Base-by-base conservation (phyloP, 129 eudicot genomes). In the Cynara cardunculus region DNA sequence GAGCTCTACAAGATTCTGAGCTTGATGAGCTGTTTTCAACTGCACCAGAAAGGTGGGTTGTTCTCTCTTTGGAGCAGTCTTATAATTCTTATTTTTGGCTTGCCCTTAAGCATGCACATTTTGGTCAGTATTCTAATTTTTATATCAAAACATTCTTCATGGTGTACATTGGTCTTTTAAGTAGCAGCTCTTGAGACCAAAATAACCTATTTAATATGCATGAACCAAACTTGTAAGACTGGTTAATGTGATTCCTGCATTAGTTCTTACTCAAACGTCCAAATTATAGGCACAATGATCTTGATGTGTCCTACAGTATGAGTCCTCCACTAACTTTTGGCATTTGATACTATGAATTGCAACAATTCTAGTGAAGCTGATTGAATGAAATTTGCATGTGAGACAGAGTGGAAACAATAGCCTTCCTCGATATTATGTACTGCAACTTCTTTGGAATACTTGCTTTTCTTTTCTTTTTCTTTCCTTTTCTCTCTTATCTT, bases 21-120 rank as follows among this genome's bases (percentile, higher is more conserved):
- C 87, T 95, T 83, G 97, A 92, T 59, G 97, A 95, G 73, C 69
- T 95, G 34, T 95, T 95, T 87, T 92, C 99, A 75, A 92, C 99
- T 80, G 97, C 99, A 82, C 99, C 99, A 76, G 97, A 92, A 83
- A 88, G 97, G 99, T 95, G 32, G 69, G 82, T 25, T 59, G 71
- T 1, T 74, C 72, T 83, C 41, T 80, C 65, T 79, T 67, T 39
- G 39, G 66, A 46, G 75, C 78, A 53, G 21, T 76, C 75, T 65
- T 73, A 81, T 37, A 34, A 35, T 66, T 73, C 44, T 71, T 67
- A 25, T 70, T 37, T 66, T 19, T 69, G 75, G 53, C 64, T 70
- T 46, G 39, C 75, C 75, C 19, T 27, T 27, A 75, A 69, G 34
- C 53, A 78, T 53, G 53, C 34, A 73, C 28, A 67, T 35, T 30